phyloP scores from a whole-genome alignment of 306 rosid genomes.

The Dicorynia guianensis region DNA sequence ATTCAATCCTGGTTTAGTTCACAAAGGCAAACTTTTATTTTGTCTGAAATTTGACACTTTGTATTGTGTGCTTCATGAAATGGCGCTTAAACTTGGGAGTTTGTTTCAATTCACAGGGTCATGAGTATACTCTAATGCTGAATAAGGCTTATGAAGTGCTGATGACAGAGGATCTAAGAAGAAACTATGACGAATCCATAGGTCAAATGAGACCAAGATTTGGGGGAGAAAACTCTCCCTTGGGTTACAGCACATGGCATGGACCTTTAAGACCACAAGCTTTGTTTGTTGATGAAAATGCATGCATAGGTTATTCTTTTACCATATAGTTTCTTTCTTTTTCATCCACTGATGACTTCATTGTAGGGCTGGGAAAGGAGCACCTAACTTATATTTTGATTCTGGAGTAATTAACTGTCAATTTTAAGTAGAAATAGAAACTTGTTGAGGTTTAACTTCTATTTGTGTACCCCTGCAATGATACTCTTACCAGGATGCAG shows the following conservation, averaged over 20 bases:
- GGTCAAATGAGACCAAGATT: constrained; percentile 53
- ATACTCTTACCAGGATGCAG: constrained; percentile 64
- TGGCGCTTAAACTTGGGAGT: constrained; percentile 21
- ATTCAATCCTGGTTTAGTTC: background rate
- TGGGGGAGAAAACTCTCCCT: constrained; percentile 44
- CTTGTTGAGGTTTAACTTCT: background rate
- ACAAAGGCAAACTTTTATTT: no score
- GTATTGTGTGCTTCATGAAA: background rate
- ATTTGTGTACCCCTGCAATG: background rate
- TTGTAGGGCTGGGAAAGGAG: constrained; percentile 4
- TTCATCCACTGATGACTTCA: background rate
- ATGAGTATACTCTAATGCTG: constrained; percentile 64
- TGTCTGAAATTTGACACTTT: background rate
- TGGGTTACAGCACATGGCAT: constrained; percentile 71
- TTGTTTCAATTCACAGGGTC: constrained; percentile 55
- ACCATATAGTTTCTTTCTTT: background rate
- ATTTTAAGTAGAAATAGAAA: background rate
- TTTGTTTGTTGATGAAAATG: constrained; percentile 83
- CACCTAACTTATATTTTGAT: no score
- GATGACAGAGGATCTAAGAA: constrained; percentile 63
- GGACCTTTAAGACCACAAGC: constrained; percentile 75
- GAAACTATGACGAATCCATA: constrained; percentile 65
- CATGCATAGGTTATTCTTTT: constrained; percentile 69
- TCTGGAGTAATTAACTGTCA: background rate
- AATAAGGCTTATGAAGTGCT: constrained; percentile 81